Percentiles rank a stretch among this genome's conserved stretches.
phyloP scores from a whole-genome alignment of 306 rosid genomes.

The Aeschynomene evenia region DNA sequence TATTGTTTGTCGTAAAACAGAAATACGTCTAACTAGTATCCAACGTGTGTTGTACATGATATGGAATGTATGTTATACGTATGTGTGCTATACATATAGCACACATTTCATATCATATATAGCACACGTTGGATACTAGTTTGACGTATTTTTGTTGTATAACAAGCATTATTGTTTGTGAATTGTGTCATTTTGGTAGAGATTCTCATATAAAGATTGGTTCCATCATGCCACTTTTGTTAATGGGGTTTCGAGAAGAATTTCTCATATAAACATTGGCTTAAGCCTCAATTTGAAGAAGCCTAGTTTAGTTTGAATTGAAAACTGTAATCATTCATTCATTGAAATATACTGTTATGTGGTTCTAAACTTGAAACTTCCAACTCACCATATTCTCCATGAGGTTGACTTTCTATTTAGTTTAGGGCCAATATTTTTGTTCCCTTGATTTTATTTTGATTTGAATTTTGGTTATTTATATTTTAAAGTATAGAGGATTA shows the following conservation, averaged over 20 bases:
- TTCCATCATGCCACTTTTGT: background rate
- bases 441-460: background rate
- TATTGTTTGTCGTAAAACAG: too few relatives aligned
- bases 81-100: too few relatives aligned
- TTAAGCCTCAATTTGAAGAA: background rate
- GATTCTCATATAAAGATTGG: background rate
- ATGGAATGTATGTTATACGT: too few relatives aligned
- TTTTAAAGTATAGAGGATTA: too few relatives aligned
- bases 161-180: conserved; percentile 18
- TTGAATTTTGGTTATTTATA: too few relatives aligned
- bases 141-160: too few relatives aligned
- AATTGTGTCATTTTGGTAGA: conserved; percentile 7
- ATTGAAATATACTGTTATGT: background rate
- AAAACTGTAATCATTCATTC: background rate
- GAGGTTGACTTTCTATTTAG: background rate
- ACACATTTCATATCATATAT: too few relatives aligned
- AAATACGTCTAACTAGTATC: too few relatives aligned
- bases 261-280: background rate
- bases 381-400: background rate
- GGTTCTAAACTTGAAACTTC: background rate
- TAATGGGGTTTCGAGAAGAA: background rate
- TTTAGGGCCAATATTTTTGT: background rate
- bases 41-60: too few relatives aligned
- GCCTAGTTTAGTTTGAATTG: background rate
- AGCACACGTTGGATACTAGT: too few relatives aligned